Evolutionary conservation across 768 basidiomycete species (phyloP), one percentile per base, ranked within the genome.

Genomic region (Macrocybe gigantea): DNA sequence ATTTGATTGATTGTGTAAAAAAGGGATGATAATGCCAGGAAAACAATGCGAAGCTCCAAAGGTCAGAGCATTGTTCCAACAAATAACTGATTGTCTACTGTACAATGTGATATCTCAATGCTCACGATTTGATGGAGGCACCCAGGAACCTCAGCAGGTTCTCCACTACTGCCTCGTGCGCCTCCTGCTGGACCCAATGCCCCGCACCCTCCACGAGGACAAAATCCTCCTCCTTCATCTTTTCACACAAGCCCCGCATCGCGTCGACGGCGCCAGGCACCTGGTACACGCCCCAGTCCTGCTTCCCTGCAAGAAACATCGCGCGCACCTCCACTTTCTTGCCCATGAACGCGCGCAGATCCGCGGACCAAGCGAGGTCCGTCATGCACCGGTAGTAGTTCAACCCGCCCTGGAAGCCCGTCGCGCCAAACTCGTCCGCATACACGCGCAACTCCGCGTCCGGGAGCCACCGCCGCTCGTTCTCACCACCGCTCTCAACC

Each of bases 271-370:
- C 73, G 0, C 77, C 77, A 3, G 79, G 81, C 0, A 49, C 47
- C 60, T 82, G 81, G 53, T 73, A 78, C n/a, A 72, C 67, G 0
- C 81, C 80, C 82, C 82, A 83, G 58, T 83, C 83, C 49, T 70
- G 64, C 44, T 58, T 64, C 1, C 82, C 82, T 1, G 75, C 63
- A 8, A 85, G 53, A 57, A 78, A 85, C 69, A 78, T 77, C 1
- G 77, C 76, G 12, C 81, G 79, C 4, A 80, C 65, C 31, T 68
- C 62, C 6, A 82, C 70, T 45, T 56, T 65, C 59, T 67, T 75
- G 42, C 68, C 72, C 11, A 68, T 53, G 47, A 82, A 79, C 30
- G 73, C 60, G 22, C 61, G 55, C 36, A 79, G 57, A 14, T 81
- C 76, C 0, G 63, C 63, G 14, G 60, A 55, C 61, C 63, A 68